Percentiles rank a stretch among this genome's conserved stretches.
These are phyloP conservation scores for Teunomyces funiuensis DNA, from an alignment of 805 yeast genomes.

Conservation along the genomic window DNA sequence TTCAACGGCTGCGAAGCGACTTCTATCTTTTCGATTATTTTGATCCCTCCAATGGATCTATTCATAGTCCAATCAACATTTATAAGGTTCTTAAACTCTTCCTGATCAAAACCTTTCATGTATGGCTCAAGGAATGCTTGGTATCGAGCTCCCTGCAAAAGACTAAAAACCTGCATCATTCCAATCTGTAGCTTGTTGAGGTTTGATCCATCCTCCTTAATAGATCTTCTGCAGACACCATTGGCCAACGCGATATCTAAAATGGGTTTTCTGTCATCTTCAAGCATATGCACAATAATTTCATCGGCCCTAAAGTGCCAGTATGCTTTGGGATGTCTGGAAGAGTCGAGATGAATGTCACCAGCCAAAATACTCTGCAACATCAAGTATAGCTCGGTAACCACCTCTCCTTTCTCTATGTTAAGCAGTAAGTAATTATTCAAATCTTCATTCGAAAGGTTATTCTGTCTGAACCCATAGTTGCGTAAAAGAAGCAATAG, in stretches of 20 bases:
- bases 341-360: conserved; percentile 17
- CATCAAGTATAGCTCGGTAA: conserved; percentile 34
- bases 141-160: conserved; percentile 30
- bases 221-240: conserved; percentile 31
- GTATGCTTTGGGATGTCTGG: conserved; percentile 23
- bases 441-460: conserved; percentile 49
- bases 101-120: conserved; percentile 1
- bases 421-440: conserved; percentile 43
- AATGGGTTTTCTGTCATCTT: conserved; percentile 41
- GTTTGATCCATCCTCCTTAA: conserved; percentile 43
- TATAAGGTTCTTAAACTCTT: conserved; percentile 20
- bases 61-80: conserved; percentile 44
- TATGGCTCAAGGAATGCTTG: conserved; percentile 36
- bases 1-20: conserved; percentile 38
- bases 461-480: conserved; percentile 47
- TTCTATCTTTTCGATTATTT: conserved; percentile 38
- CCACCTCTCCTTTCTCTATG: conserved; percentile 31
- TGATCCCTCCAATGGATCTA: conserved; percentile 42
- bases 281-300: conserved; percentile 39
- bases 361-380: conserved; percentile 40
- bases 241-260: conserved; percentile 37
- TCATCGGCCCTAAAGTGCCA: conserved; percentile 43
- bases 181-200: conserved; percentile 34
- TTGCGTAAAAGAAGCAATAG: conserved; percentile 45
- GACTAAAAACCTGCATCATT: conserved; percentile 39